Conservation (phyloP, 306 rosid genomes). For the Abrus pulchellus region DNA sequence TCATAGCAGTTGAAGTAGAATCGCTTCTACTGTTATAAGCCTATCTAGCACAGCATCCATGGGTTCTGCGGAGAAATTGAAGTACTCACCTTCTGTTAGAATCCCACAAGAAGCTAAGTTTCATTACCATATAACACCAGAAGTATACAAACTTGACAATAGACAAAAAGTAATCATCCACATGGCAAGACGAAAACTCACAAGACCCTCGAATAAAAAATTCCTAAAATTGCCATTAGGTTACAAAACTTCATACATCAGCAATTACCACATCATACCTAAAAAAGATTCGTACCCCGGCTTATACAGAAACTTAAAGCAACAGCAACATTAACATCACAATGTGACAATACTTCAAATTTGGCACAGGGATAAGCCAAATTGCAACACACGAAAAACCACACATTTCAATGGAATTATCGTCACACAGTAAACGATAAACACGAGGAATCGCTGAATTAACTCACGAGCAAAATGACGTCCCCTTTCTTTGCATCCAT, state of each 20-base stretch:
- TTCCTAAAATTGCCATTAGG: constrained; percentile 1
- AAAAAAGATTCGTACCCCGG: neutral
- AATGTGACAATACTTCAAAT: constrained; percentile 28
- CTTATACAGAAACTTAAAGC: neutral
- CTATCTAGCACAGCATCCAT: neutral
- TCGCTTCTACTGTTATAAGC: constrained; percentile 7
- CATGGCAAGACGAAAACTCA: neutral
- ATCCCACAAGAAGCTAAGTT: neutral
- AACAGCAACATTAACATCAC: neutral
- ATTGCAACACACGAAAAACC: constrained; percentile 12
- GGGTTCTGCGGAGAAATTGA: neutral
- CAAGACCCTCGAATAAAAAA: neutral
- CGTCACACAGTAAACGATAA: constrained; percentile 16
- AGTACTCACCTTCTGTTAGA: neutral
- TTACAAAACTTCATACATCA: constrained; percentile 12
- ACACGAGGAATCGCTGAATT: neutral
- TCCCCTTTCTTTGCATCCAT: constrained; percentile 85
- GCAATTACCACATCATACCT: neutral
- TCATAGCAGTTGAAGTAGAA: neutral
- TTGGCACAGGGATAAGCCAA: neutral
- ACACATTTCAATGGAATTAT: constrained; percentile 1
- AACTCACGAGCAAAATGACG: constrained; percentile 72
- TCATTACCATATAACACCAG: neutral
- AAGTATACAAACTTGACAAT: neutral
- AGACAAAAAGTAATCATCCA: neutral